These are phyloP conservation scores for Colletotrichum paranaense DNA, from an alignment of 2,329 filamentous ascomycete species.

Conservation along the genomic window DNA sequence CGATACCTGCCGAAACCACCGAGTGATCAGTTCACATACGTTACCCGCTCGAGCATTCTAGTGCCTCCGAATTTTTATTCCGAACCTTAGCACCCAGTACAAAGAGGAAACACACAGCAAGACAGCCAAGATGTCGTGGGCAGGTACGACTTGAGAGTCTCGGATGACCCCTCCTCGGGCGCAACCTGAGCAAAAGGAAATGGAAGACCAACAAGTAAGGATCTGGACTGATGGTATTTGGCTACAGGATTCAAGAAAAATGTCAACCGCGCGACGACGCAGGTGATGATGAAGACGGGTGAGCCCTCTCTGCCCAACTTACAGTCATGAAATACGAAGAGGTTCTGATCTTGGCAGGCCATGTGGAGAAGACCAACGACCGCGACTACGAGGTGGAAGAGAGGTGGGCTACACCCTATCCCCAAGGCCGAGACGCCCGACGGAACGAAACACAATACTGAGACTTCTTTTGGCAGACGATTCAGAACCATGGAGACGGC, in stretches of 20 bases:
- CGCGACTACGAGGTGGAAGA: conserved; percentile 99
- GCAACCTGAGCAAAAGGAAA: background rate
- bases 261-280: conserved; percentile 98
- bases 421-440: no score
- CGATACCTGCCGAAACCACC: conserved; percentile 21
- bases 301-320: conserved; percentile 41
- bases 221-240: conserved; percentile 9
- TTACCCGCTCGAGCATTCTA: background rate
- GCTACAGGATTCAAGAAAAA: conserved; percentile 76
- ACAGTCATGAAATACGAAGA: background rate
- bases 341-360: conserved; percentile 63
- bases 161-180: conserved; percentile 3
- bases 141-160: conserved; percentile 47
- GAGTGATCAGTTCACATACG: conserved; percentile 1
- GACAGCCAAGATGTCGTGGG: conserved; percentile 57
- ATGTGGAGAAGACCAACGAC: conserved; percentile 98
- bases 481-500: conserved; percentile 98
- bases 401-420: conserved; percentile 62
- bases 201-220: background rate
- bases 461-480: conserved; percentile 66
- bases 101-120: background rate
- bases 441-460: conserved; percentile 25
- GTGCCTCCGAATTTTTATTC: background rate
- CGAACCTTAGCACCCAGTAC: background rate
- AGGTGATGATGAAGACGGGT: conserved; percentile 99